These are phyloP conservation scores for Eimeria zaria DNA, from an alignment of 169 alveolate species.

Conservation along the genomic window DNA sequence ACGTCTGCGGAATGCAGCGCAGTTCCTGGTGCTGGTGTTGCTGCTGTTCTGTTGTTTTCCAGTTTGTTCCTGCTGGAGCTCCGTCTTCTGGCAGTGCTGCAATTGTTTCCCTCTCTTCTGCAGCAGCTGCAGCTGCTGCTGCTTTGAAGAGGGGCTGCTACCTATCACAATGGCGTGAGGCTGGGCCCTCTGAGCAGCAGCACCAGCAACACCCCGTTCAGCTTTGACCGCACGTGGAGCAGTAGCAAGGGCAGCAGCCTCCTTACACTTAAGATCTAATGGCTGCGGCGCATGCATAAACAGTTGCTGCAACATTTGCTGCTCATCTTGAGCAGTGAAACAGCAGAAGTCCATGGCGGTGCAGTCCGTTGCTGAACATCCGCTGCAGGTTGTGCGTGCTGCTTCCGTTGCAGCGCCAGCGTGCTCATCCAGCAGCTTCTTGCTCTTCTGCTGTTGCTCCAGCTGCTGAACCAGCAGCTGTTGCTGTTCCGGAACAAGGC, in stretches of 20 bases:
- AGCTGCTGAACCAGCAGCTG: conserved; percentile 55
- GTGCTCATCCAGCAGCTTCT: neutral
- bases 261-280: neutral
- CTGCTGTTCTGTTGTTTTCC: conserved; percentile 12
- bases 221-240: neutral
- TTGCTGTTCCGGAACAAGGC: conserved; percentile 33
- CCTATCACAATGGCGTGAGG: neutral
- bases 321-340: conserved; percentile 55
- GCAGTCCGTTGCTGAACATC: conserved; percentile 30
- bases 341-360: conserved; percentile 71
- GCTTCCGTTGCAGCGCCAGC: conserved; percentile 40
- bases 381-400: conserved; percentile 29
- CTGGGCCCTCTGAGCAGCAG: conserved; percentile 19
- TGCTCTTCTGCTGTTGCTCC: conserved; percentile 4
- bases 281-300: conserved; percentile 51
- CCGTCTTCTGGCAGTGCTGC: conserved; percentile 1
- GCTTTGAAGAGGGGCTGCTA: neutral
- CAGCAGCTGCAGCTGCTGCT: conserved; percentile 23
- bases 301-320: conserved; percentile 64
- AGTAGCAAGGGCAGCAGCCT: neutral
- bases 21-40: conserved; percentile 30
- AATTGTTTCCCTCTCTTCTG: neutral
- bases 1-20: conserved; percentile 64
- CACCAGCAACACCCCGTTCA: conserved; percentile 1
- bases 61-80: neutral